These are phyloP conservation scores for Thuja plicata DNA, from an alignment of 83 land plant genomes.

Conservation along the genomic window DNA sequence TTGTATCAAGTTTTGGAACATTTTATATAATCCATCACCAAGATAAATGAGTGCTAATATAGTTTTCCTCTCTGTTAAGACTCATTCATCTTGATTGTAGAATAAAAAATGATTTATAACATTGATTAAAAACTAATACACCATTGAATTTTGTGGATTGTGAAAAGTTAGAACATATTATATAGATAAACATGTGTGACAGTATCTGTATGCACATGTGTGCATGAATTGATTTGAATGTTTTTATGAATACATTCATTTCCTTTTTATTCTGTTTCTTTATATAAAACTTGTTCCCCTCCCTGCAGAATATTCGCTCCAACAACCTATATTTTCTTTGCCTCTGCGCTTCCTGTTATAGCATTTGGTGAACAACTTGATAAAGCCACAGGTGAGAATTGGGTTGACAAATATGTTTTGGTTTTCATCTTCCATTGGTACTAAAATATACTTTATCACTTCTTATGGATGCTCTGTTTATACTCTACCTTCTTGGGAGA, in stretches of 20 bases:
- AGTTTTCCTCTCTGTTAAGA: too few species aligned
- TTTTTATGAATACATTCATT: not conserved
- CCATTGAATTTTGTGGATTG: too few species aligned
- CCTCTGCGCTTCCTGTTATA: constrained; percentile 89
- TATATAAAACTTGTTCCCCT: not conserved
- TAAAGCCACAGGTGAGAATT: constrained; percentile 60
- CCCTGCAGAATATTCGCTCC: constrained; percentile 76
- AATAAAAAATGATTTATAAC: too few species aligned
- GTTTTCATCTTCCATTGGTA: not conserved
- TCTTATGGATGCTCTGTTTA: not conserved
- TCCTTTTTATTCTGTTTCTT: not conserved
- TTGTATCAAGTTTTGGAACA: too few species aligned
- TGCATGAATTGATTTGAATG: not conserved
- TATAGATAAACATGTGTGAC: not conserved
- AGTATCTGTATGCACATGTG: not conserved
- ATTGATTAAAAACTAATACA: too few species aligned
- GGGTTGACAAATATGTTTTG: not conserved
- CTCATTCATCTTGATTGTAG: too few species aligned
- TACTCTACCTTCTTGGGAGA: too few species aligned
- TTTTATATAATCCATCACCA: too few species aligned
- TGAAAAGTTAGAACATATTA: too few species aligned
- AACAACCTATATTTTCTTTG: constrained; percentile 80
- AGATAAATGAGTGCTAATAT: too few species aligned
- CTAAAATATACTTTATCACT: not conserved
- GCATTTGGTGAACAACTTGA: constrained; percentile 89